Evolutionary conservation across 2,329 filamentous ascomycete genomes (phyloP).

Genomic region (Gyromitra esculenta): DNA sequence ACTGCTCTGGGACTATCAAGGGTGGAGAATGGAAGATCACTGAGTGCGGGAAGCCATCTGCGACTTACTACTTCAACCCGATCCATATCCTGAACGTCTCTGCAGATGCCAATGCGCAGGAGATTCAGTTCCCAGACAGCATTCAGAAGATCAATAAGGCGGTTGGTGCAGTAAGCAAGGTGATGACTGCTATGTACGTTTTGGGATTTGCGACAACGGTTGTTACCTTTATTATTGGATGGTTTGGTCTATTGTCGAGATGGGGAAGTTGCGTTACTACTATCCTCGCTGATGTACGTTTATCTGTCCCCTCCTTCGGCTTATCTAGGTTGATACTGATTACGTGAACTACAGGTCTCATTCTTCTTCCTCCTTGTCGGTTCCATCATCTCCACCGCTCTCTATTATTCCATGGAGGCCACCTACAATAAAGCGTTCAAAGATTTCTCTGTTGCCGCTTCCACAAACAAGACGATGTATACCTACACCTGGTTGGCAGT

Average conservation of each 20-base stretch:
- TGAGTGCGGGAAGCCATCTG: conserved; percentile 75
- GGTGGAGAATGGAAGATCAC: conserved; percentile 65
- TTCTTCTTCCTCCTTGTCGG: conserved; percentile 68
- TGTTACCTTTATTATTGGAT: conserved; percentile 58
- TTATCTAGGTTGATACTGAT: conserved; percentile 16
- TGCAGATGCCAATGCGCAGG: conserved; percentile 64
- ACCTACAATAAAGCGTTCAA: conserved; percentile 74
- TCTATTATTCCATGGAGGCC: conserved; percentile 75
- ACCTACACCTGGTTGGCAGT: conserved; percentile 80
- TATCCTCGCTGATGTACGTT: conserved; percentile 74
- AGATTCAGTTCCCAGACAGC: conserved; percentile 73
- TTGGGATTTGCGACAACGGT: conserved; percentile 84
- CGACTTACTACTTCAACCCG: conserved; percentile 79
- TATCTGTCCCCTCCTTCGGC: conserved; percentile 59
- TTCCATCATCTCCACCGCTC: conserved; percentile 77
- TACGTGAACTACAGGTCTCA: conserved; percentile 66
- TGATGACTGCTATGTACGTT: conserved; percentile 76
- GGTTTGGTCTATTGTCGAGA: conserved; percentile 65
- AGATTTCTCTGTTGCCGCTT: conserved; percentile 74
- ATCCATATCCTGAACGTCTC: conserved; percentile 73
- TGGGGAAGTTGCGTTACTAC: conserved; percentile 84
- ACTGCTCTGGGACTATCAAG: conserved; percentile 72
- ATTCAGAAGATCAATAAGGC: conserved; percentile 74
- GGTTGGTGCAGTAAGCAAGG: conserved; percentile 76
- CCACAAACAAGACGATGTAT: conserved; percentile 75